Percentiles rank a stretch among this genome's conserved stretches.
These are phyloP conservation scores for Claviceps africana DNA, from an alignment of 2,329 filamentous ascomycete genomes.

Conservation along the genomic window DNA sequence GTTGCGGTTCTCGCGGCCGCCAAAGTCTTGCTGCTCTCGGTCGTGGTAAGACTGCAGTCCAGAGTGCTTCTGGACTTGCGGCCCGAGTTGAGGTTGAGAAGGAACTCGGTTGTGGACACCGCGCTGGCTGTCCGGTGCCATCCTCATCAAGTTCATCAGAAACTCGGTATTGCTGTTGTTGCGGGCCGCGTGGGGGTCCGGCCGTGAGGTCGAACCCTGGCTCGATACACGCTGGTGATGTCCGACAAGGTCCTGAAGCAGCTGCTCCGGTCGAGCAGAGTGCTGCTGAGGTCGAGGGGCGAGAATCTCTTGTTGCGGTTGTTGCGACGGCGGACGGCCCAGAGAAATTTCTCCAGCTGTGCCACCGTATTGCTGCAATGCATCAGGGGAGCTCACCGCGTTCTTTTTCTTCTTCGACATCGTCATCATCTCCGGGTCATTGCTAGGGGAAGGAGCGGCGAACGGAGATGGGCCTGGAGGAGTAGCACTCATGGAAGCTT, in stretches of 20 bases:
- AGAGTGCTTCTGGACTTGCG: conserved; percentile 21
- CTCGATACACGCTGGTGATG: conserved; percentile 43
- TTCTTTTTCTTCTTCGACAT: conserved; percentile 15
- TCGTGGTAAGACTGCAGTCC: conserved; percentile 33
- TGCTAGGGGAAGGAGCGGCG: conserved; percentile 23
- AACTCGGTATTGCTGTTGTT: conserved; percentile 65
- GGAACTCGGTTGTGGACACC: conserved; percentile 29
- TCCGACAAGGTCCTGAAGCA: conserved; percentile 45
- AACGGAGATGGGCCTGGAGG: conserved; percentile 31
- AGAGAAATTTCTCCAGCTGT: conserved; percentile 31
- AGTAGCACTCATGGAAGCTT: conserved; percentile 33
- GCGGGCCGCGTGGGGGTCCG: conserved; percentile 28
- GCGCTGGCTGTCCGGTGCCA: conserved; percentile 32
- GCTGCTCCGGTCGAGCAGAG: conserved; percentile 41
- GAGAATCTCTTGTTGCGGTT: conserved; percentile 35
- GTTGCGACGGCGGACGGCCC: conserved; percentile 25
- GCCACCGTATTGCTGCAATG: conserved; percentile 32
- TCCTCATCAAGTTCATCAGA: conserved; percentile 67
- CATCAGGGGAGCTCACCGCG: conserved; percentile 32
- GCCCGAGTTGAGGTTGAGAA: conserved; percentile 6
- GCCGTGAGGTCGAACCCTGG: conserved; percentile 31
- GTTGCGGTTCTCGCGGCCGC: conserved; percentile 18
- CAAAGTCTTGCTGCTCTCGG: conserved; percentile 32
- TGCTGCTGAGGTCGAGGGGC: conserved; percentile 37
- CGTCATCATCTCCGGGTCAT: conserved; percentile 10